Evolutionary conservation across 176 grass and related monocot genomes (phyloP).

Genomic region (Oryza meyeriana): DNA sequence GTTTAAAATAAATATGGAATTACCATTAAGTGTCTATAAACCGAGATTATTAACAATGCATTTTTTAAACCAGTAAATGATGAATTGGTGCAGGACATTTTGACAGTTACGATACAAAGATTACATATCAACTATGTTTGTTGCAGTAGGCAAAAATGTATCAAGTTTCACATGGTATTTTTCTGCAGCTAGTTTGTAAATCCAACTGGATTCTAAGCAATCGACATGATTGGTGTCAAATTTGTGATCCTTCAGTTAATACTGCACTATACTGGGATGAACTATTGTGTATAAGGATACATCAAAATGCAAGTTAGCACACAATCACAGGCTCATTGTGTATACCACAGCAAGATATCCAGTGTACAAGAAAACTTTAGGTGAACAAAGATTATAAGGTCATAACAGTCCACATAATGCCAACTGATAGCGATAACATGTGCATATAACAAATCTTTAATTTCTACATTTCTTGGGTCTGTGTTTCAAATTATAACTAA

Average conservation of each 20-base stretch:
- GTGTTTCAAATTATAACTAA: not conserved
- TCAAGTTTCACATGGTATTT: not conserved
- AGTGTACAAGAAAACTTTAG: not conserved
- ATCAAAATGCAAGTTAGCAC: not conserved
- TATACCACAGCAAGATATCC: not conserved
- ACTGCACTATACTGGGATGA: not conserved
- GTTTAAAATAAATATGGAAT: not conserved
- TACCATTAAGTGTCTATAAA: not conserved
- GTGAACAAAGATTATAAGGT: not conserved
- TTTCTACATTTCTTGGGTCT: not conserved
- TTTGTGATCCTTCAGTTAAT: not conserved
- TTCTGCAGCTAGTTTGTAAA: too few relatives aligned
- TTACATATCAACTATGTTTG: not conserved
- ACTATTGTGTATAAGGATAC: not conserved
- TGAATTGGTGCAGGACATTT: not conserved
- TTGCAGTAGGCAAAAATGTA: not conserved
- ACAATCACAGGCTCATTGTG: not conserved
- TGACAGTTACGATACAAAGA: not conserved
- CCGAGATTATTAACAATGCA: not conserved
- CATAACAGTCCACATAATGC: not conserved
- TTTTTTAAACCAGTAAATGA: not conserved
- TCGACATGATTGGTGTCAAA: not conserved
- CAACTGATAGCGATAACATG: not conserved
- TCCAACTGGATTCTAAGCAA: not conserved
- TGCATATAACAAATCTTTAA: not conserved